phyloP scores from a whole-genome alignment of 257 asterid species.

The Solanum ahanhuiri region DNA sequence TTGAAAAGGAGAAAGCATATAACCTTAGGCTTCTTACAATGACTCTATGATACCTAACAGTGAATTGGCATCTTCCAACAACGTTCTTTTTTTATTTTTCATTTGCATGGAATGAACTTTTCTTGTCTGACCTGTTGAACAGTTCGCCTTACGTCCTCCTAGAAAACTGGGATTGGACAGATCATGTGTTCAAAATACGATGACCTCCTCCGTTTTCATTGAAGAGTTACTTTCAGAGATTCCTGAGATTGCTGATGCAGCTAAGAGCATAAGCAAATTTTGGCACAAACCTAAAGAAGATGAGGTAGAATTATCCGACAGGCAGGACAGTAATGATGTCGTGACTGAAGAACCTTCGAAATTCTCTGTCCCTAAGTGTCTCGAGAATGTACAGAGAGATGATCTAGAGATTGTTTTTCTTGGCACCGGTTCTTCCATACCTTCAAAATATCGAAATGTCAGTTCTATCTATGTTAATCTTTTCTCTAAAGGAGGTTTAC shows the following conservation, averaged over 20 bases:
- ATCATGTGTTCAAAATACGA: constrained; percentile 41
- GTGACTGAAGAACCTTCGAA: constrained; percentile 65
- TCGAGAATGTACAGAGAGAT: constrained; percentile 60
- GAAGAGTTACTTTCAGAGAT: constrained; percentile 61
- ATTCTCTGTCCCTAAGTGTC: constrained; percentile 47
- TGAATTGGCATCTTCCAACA: neutral
- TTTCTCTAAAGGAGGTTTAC: constrained; percentile 66
- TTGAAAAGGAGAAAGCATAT: neutral
- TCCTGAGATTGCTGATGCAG: constrained; percentile 68
- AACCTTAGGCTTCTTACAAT: neutral
- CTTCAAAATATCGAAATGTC: constrained; percentile 90
- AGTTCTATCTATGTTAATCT: constrained; percentile 80
- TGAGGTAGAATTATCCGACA: neutral
- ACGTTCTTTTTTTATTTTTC: neutral
- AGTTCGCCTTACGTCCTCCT: constrained; percentile 73
- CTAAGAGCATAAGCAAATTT: constrained; percentile 31
- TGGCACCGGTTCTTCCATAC: constrained; percentile 96
- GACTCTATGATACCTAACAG: neutral
- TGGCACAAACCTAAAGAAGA: constrained; percentile 25
- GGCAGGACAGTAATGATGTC: neutral
- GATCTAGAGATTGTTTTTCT: constrained; percentile 91
- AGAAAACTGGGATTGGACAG: constrained; percentile 75
- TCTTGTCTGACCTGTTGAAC: constrained; percentile 4
- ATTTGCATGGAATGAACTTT: neutral
- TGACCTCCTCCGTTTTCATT: constrained; percentile 44